Evolutionary conservation across 129 eudicot species (phyloP), one percentile per base, ranked within the genome.

Genomic region (Calendula officinalis): DNA sequence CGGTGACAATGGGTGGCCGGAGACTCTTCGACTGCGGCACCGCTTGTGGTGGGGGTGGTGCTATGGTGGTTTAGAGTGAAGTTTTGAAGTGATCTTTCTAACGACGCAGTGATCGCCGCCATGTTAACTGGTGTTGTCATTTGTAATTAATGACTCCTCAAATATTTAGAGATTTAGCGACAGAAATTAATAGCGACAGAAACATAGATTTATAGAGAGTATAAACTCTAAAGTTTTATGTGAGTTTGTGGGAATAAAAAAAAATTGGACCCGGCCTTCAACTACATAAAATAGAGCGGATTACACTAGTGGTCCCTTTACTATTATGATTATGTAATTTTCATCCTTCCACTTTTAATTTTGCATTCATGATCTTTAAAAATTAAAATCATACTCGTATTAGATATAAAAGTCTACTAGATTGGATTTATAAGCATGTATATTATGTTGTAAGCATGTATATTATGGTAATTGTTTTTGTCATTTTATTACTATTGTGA

Each of bases 51-150:
- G 81, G 52, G 73, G 47, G 16, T 75, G 86, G 43, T 79, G 32
- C 56, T 72, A 12, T 34, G 86, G 84, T 78, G 66, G 84, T 84
- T 88, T 62, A 92, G 60, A 3, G 99, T 83, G 71, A 82, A 92
- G 69, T 87, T 83, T 60, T 86, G 82, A 8, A 92, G 84, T 30
- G 96, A 88, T 83, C 89, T 83, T 81, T 92, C 95, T 1, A 92
- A 57, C 36, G 96, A 88, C 13, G 89, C 94, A 11, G 95, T 85
- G 71, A 86, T 82, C 56, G 95, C 70, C 56, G 89, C 87, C 80
- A 84, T 91, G 80, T 91, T 76, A 22, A 22, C 2, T n/a, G 91
- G 94, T 50, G 70, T 68, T 73, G 89, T 70, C 89, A 86, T 84
- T 30, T 55, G 49, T 49, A 35, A 44, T 42, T 10, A 49, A 30